phyloP scores from a whole-genome alignment of 352 stramenopile species.

The Plasmopara halstedii region DNA sequence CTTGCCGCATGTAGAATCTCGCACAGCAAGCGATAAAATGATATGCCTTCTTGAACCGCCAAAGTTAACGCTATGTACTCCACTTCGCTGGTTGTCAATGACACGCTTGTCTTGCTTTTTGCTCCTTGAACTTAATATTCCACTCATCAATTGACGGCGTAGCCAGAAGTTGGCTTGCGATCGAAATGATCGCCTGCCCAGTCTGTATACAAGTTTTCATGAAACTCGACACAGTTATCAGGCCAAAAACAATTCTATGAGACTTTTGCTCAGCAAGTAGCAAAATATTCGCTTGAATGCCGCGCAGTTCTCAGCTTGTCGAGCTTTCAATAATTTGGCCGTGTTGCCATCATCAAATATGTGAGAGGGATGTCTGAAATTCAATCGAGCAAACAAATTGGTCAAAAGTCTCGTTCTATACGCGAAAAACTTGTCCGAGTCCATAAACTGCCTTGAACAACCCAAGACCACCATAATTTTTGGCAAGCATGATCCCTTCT shows the following conservation, averaged over 20 bases:
- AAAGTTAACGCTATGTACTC: not conserved
- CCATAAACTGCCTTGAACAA: not conserved
- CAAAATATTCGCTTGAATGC: not conserved
- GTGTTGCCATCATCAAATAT: not conserved
- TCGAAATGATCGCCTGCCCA: not conserved
- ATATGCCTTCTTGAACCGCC: not conserved
- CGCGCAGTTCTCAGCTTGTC: not conserved
- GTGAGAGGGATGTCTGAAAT: not conserved
- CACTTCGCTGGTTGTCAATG: not conserved
- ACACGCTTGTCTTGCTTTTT: not conserved
- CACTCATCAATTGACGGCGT: not conserved
- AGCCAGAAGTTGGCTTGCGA: not conserved
- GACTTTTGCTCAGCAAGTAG: not conserved
- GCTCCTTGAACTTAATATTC: not conserved
- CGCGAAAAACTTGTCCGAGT: conserved; percentile 9
- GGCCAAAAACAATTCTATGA: not conserved
- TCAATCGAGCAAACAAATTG: not conserved
- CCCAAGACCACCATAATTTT: not conserved
- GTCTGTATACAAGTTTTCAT: not conserved
- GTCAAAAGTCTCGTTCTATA: conserved; percentile 10
- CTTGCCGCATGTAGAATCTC: not conserved
- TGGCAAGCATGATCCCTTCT: not conserved
- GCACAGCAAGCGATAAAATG: not conserved
- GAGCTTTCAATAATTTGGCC: not conserved
- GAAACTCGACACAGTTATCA: not conserved